Evolutionary conservation across 345 rosid genomes (phyloP).

Genomic region (Hibiscus tridactylites): DNA sequence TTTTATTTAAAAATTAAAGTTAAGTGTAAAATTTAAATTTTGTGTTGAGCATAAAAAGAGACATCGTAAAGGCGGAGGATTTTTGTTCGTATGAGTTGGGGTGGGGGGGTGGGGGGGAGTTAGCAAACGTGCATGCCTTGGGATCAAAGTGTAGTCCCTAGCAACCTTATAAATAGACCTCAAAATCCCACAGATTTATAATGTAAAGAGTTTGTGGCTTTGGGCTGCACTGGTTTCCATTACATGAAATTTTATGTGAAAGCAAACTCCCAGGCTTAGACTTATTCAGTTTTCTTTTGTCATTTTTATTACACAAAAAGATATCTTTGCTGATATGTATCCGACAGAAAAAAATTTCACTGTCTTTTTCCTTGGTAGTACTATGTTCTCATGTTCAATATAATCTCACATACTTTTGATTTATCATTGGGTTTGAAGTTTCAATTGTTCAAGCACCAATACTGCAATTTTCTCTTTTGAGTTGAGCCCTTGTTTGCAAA

Average conservation of each 20-base stretch:
- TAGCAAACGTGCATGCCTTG: not conserved
- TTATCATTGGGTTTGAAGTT: not conserved
- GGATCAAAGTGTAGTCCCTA: not conserved
- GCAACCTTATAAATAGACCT: not conserved
- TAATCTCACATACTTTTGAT: not conserved
- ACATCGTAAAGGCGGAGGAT: too few relatives aligned
- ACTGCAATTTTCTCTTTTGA: conserved; percentile 4
- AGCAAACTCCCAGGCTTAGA: not conserved
- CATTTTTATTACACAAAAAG: not conserved
- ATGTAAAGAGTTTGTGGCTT: not conserved
- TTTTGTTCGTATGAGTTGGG: too few relatives aligned
- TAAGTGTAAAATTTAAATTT: too few relatives aligned
- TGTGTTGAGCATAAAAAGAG: too few relatives aligned
- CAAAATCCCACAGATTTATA: not conserved
- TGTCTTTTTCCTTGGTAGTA: not conserved
- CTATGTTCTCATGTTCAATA: not conserved
- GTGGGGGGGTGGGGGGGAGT: too few relatives aligned
- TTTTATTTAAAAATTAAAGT: too few relatives aligned
- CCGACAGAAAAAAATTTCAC: not conserved
- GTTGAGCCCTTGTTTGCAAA: conserved; percentile 20
- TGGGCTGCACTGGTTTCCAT: not conserved
- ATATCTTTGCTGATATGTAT: not conserved
- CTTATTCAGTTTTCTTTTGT: not conserved
- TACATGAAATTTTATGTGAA: conserved; percentile 3
- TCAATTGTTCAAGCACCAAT: conserved; percentile 12